Percentiles rank a stretch among this genome's conserved stretches.
Evolutionary conservation across 345 rosid species (phyloP).

Genomic region (Iberis pinnata): DNA sequence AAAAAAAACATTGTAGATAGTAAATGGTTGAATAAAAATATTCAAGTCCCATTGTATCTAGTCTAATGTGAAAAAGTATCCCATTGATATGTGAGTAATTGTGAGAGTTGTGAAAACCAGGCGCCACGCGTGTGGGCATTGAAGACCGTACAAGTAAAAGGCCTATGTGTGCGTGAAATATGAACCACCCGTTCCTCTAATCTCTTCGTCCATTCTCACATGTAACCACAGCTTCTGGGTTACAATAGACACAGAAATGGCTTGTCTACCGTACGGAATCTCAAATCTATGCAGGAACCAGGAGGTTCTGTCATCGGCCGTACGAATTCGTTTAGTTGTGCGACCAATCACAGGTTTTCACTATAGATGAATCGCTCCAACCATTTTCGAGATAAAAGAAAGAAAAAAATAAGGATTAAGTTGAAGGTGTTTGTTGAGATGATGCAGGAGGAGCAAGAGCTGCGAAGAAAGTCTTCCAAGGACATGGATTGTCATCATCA

Average conservation of each 20-base stretch:
- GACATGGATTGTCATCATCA: slow-evolving; percentile 19
- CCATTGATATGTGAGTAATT: too few species aligned
- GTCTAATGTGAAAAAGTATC: too few species aligned
- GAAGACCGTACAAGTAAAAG: background rate
- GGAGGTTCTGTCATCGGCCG: slow-evolving; percentile 8
- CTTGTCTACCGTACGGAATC: slow-evolving; percentile 26
- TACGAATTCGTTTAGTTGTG: slow-evolving; percentile 15
- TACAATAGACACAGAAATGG: slow-evolving; percentile 23
- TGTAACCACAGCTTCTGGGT: too few species aligned
- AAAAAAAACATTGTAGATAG: too few species aligned
- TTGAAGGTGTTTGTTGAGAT: slow-evolving; percentile 13
- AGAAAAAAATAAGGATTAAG: background rate
- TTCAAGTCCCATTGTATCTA: too few species aligned
- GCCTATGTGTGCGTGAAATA: slow-evolving; percentile 12
- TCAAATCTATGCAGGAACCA: slow-evolving; percentile 20
- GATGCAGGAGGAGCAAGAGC: slow-evolving; percentile 18
- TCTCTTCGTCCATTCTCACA: background rate
- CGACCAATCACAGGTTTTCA: slow-evolving; percentile 4
- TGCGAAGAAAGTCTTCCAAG: slow-evolving; percentile 7
- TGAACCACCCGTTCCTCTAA: slow-evolving; percentile 22
- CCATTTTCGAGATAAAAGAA: too few species aligned
- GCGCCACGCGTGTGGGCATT: background rate
- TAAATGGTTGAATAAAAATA: too few species aligned
- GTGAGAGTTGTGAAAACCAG: too few species aligned
- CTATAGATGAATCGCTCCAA: background rate